Evolutionary conservation across 345 rosid genomes (phyloP).

Genomic region (Aegle marmelos): DNA sequence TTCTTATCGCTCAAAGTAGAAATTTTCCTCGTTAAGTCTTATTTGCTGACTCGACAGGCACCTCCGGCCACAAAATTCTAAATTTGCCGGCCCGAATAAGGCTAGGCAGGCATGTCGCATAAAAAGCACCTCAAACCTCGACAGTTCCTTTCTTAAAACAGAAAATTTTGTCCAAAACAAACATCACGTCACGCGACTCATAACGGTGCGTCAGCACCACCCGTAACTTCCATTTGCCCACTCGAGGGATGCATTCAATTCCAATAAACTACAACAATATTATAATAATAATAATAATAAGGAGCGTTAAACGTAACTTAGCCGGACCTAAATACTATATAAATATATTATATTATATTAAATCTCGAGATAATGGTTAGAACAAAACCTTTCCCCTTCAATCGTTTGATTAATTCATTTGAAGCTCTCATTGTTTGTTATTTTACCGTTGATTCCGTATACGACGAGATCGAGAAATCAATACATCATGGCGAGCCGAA

Average conservation of each 20-base stretch:
- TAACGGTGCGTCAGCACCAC: background rate
- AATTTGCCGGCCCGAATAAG: background rate
- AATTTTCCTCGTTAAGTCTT: no score
- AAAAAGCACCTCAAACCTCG: background rate
- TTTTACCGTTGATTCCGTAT: background rate
- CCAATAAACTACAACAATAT: background rate
- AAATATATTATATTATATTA: no score
- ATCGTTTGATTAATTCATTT: background rate
- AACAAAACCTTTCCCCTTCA: background rate
- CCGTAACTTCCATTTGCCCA: no score
- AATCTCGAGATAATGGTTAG: background rate
- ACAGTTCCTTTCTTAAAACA: no score
- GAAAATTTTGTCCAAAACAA: no score
- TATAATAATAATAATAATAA: background rate
- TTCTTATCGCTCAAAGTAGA: no score
- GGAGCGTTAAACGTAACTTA: no score
- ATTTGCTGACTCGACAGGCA: background rate
- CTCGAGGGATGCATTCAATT: no score
- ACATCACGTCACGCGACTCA: no score
- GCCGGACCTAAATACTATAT: no score
- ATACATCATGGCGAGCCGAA: conserved; percentile 47
- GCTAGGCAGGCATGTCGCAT: no score
- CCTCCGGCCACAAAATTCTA: background rate
- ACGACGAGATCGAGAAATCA: conserved; percentile 7
- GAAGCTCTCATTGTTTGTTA: background rate